Evolutionary conservation across 257 asterid species (phyloP), one percentile per base, ranked within the genome.

Genomic region (Capsicum rhomboideum): DNA sequence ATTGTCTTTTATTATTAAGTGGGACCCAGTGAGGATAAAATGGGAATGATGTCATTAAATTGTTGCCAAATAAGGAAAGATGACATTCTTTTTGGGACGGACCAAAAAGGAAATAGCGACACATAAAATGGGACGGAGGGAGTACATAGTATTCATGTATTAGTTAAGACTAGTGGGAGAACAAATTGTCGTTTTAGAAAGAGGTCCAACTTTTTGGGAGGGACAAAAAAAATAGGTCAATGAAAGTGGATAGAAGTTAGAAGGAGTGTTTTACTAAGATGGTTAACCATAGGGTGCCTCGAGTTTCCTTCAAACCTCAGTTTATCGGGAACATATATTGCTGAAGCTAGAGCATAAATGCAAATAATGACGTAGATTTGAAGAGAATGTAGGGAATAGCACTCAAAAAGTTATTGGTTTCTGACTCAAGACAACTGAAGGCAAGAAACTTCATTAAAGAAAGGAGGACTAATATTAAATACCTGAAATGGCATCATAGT

Each of bases 401-500:
- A 75, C 34, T 50, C 81, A 75, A 75, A 67, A 49, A 50, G 63
- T 50, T 31, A 16, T 49, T 75, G 61, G 26, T 49, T 42, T 75
- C 61, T 50, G 40, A 83, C 40, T 31, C 1, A 64, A 44, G n/a
- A 44, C 50, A 83, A 56, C 69, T 28, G 81, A 37, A 61, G 64
- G 61, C 49, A 71, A 58, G 78, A 80, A 63, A 50, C 13, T 81
- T 58, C 68, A 81, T n/a, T 40, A 21, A 34, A 58, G 23, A 56
- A 83, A 72, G 55, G 16, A 83, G 17, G 79, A 49, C 63, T 10
- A 31, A 40, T 56, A 28, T 37, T 20, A 34, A 58, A 67, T 93
- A 94, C 99, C 98, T 90, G 93, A 79, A 97, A 90, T 79, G 97
- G 95, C 85, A 82, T 82, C 89, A 91, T 91, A 56, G 97, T 93